A percentile compares a stretch with the other conserved stretches of the same genome.
Evolutionary conservation across 1,284 basidiomycete species (phyloP).

Genomic region (Rhodotorula sp.): DNA sequence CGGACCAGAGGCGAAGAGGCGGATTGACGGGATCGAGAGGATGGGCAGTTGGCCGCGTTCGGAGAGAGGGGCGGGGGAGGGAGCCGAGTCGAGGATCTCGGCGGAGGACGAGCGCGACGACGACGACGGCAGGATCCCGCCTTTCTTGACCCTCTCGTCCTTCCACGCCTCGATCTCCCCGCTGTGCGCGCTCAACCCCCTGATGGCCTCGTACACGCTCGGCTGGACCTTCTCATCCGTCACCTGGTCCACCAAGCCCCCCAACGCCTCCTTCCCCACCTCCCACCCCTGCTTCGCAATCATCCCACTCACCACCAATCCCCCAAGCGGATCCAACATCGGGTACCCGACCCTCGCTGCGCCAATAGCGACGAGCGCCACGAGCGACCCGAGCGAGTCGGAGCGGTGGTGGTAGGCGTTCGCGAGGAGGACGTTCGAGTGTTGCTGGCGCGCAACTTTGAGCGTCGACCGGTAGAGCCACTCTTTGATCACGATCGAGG

Average conservation of each 20-base stretch:
- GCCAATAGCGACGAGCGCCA: constrained; percentile 86
- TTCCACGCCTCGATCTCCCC: not conserved
- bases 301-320: constrained; percentile 81
- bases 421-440: constrained; percentile 82
- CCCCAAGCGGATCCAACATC: constrained; percentile 86
- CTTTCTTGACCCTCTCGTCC: no score
- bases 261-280: constrained; percentile 63
- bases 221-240: not conserved
- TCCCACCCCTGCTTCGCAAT: constrained; percentile 81
- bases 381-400: constrained; percentile 84
- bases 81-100: no score
- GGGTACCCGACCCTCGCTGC: constrained; percentile 79
- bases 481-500: constrained; percentile 81
- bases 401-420: constrained; percentile 93
- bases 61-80: not conserved
- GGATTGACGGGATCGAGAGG: constrained; percentile 33
- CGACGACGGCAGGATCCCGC: not conserved
- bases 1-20: constrained; percentile 35
- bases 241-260: constrained; percentile 50
- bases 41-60: constrained; percentile 19
- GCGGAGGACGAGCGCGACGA: not conserved
- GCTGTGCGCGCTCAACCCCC: not conserved
- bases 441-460: constrained; percentile 82
- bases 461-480: constrained; percentile 78
- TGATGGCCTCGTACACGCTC: constrained; percentile 5